A percentile compares a stretch with the other conserved stretches of the same genome.
Evolutionary conservation across 805 yeast genomes (phyloP).

Genomic region (Suhomyces pyralidae): DNA sequence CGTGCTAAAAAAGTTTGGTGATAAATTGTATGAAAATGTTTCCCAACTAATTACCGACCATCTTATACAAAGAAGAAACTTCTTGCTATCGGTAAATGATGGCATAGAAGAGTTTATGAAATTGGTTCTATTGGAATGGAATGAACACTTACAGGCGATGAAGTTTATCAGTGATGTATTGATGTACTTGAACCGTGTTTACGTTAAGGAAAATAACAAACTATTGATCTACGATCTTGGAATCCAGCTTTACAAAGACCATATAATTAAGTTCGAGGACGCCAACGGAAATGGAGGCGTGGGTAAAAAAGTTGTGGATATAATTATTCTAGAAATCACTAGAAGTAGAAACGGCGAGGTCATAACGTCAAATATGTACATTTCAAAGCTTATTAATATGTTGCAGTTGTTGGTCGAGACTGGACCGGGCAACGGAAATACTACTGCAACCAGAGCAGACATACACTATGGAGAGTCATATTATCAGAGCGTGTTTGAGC

Average conservation of each 20-base stretch:
- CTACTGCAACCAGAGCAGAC: constrained; percentile 15
- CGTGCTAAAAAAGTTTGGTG: constrained; percentile 69
- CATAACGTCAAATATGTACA: constrained; percentile 48
- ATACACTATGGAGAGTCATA: constrained; percentile 51
- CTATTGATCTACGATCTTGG: constrained; percentile 74
- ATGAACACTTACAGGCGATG: constrained; percentile 68
- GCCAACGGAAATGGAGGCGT: constrained; percentile 32
- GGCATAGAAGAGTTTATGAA: constrained; percentile 34
- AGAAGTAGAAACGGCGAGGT: constrained; percentile 53
- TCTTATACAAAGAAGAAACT: constrained; percentile 26
- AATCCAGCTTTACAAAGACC: constrained; percentile 59
- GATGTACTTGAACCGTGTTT: constrained; percentile 84
- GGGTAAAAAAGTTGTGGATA: constrained; percentile 47
- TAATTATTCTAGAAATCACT: constrained; percentile 54
- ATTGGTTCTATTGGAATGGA: constrained; percentile 53
- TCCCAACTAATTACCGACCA: constrained; percentile 46
- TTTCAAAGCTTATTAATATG: constrained; percentile 66
- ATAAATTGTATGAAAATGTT: constrained; percentile 61
- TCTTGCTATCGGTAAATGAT: constrained; percentile 17
- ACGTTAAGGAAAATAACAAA: constrained; percentile 64
- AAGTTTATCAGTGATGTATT: constrained; percentile 78
- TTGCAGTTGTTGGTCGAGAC: constrained; percentile 59
- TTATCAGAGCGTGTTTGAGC: constrained; percentile 66
- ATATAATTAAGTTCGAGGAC: constrained; percentile 49
- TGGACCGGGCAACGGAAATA: constrained; percentile 5